Percentiles rank a stretch among this genome's conserved stretches.
Conservation (phyloP, 257 asterid genomes). For the Nemophila menziesii region DNA sequence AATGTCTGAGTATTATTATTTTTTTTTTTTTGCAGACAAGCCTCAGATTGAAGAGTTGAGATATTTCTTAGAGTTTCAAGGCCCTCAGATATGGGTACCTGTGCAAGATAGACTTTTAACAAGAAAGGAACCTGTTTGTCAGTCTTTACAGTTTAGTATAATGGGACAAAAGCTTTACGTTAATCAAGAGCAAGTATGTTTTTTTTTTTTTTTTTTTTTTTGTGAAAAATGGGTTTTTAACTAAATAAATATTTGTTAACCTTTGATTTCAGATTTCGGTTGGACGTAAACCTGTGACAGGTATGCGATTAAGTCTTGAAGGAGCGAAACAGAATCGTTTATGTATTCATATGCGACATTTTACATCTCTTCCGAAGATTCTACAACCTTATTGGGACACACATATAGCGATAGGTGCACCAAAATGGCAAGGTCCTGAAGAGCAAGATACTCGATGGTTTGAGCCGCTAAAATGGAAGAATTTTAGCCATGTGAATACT, state of each 20-base stretch:
- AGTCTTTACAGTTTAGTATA: slow-evolving; percentile 72
- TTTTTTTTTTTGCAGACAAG: slow-evolving; percentile 43
- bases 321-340: slow-evolving; percentile 62
- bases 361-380: slow-evolving; percentile 52
- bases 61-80: slow-evolving; percentile 78
- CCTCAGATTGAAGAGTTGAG: slow-evolving; percentile 82
- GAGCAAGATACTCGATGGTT: slow-evolving; percentile 91
- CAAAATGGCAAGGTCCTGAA: slow-evolving; percentile 86
- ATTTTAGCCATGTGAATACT: slow-evolving; percentile 69
- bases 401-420: slow-evolving; percentile 68
- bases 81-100: slow-evolving; percentile 79
- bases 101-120: slow-evolving; percentile 47
- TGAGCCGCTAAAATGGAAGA: slow-evolving; percentile 82
- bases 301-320: slow-evolving; percentile 62
- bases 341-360: slow-evolving; percentile 53
- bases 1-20: not conserved
- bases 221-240: not conserved
- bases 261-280: slow-evolving; percentile 49
- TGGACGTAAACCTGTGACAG: slow-evolving; percentile 76
- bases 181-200: slow-evolving; percentile 72
- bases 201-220: slow-evolving; percentile 1
- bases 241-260: too few relatives aligned
- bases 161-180: slow-evolving; percentile 83
- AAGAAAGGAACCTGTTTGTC: slow-evolving; percentile 83
- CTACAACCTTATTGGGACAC: slow-evolving; percentile 73